phyloP scores from a whole-genome alignment of 2,329 filamentous ascomycete species.

The Phialophora expanda region DNA sequence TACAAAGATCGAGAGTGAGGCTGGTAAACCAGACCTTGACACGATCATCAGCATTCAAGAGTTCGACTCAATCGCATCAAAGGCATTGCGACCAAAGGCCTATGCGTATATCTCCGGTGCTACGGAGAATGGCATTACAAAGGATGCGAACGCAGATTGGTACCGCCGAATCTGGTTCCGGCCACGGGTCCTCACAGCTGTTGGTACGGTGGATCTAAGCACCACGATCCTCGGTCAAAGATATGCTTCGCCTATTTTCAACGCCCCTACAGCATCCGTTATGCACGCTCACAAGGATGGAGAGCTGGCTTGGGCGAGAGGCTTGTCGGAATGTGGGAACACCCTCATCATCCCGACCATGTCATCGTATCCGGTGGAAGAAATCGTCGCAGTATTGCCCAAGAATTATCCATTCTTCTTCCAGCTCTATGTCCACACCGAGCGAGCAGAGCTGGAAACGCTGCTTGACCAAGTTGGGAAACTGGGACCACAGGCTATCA shows the following conservation, averaged over 20 bases:
- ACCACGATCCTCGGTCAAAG: constrained; percentile 41
- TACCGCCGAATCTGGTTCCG: constrained; percentile 54
- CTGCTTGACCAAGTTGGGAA: constrained; percentile 53
- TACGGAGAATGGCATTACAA: constrained; percentile 31
- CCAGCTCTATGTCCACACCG: constrained; percentile 67
- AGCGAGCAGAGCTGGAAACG: constrained; percentile 57
- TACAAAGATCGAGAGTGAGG: too few relatives aligned
- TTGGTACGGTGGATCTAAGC: constrained; percentile 45
- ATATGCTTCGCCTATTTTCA: constrained; percentile 34
- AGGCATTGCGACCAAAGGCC: constrained; percentile 35
- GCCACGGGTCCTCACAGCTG: constrained; percentile 52
- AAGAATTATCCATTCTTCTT: constrained; percentile 46
- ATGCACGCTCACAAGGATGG: constrained; percentile 53
- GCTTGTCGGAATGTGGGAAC: constrained; percentile 1
- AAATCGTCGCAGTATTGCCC: constrained; percentile 52
- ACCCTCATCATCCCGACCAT: constrained; percentile 8
- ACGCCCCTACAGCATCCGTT: constrained; percentile 43
- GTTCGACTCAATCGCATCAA: constrained; percentile 31
- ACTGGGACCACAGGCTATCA: constrained; percentile 56
- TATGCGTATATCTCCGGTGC: constrained; percentile 40
- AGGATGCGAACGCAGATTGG: constrained; percentile 35
- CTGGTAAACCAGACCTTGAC: constrained; percentile 32
- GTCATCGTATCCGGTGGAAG: constrained; percentile 49
- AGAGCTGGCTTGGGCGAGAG: constrained; percentile 48
- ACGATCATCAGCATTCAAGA: constrained; percentile 11